These are phyloP conservation scores for Nakaseomyces sp. DNA, from an alignment of 1,139 yeast species.

Conservation along the genomic window DNA sequence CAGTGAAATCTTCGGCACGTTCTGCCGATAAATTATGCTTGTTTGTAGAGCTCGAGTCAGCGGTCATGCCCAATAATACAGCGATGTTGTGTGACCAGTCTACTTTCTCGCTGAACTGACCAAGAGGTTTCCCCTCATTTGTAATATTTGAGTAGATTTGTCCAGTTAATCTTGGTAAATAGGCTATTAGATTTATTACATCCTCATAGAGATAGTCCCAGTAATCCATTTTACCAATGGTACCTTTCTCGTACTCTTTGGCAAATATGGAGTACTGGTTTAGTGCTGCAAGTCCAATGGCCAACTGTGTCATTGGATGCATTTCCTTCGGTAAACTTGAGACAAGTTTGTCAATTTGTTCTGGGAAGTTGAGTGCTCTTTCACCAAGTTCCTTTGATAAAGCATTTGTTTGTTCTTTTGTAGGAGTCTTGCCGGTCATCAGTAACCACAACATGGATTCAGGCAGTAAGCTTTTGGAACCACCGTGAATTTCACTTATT, in stretches of 20 bases:
- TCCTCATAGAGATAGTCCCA: conserved; percentile 94
- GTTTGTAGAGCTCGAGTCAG: conserved; percentile 39
- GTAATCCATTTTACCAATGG: conserved; percentile 71
- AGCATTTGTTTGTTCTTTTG: conserved; percentile 64
- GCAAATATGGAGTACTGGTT: conserved; percentile 89
- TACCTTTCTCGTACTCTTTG: conserved; percentile 79
- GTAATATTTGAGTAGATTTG: conserved; percentile 87
- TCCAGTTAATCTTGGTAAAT: conserved; percentile 87
- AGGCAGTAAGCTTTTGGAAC: conserved; percentile 53
- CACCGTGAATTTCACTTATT: conserved; percentile 20
- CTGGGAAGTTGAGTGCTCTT: conserved; percentile 68
- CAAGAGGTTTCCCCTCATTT: conserved; percentile 71
- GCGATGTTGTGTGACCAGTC: conserved; percentile 92
- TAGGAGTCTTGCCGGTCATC: conserved; percentile 84
- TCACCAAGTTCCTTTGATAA: conserved; percentile 79
- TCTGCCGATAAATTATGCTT: conserved; percentile 40
- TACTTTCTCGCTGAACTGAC: conserved; percentile 54
- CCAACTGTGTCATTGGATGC: conserved; percentile 97
- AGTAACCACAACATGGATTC: conserved; percentile 91
- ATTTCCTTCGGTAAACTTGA: conserved; percentile 77
- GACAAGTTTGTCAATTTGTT: conserved; percentile 72
- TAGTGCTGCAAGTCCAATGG: conserved; percentile 85
- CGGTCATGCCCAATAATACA: conserved; percentile 56
- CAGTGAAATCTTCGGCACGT: conserved; percentile 46
- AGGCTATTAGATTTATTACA: conserved; percentile 78